Conservation (phyloP, 225 moss, liverwort and hornwort species). For the Lunularia cruciata region DNA sequence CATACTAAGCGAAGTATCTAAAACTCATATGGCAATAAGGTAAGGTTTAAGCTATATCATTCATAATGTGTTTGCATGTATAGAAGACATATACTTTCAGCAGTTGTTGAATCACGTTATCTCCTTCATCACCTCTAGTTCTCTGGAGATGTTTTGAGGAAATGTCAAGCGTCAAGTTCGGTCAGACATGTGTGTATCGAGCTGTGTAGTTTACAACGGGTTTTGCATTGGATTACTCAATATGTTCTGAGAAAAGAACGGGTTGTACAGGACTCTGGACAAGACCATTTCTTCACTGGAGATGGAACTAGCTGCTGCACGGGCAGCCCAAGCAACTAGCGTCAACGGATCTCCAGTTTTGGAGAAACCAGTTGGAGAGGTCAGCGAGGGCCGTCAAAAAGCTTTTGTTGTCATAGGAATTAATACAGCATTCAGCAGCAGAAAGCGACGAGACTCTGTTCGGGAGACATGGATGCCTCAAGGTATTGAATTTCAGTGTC, state of each 20-base stretch:
- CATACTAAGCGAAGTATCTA: constrained; percentile 61
- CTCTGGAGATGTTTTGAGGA: too few species aligned
- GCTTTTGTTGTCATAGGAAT: constrained; percentile 94
- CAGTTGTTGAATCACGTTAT: neutral
- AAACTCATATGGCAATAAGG: constrained; percentile 73
- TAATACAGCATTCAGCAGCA: constrained; percentile 94
- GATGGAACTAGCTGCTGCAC: constrained; percentile 67
- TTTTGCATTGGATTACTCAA: neutral
- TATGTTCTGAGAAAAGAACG: neutral
- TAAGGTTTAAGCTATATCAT: neutral
- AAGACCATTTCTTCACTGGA: constrained; percentile 87
- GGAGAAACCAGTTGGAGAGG: constrained; percentile 38
- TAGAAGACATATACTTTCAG: neutral
- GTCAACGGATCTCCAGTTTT: constrained; percentile 35
- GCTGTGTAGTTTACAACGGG: too few species aligned
- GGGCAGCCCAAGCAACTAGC: constrained; percentile 54
- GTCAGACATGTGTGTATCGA: neutral
- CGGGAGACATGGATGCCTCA: constrained; percentile 96
- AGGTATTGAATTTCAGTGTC: too few species aligned
- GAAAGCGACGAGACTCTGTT: constrained; percentile 85
- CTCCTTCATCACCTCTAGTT: too few species aligned
- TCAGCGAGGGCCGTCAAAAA: constrained; percentile 52
- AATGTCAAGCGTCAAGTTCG: too few species aligned
- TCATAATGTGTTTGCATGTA: neutral
- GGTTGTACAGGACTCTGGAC: constrained; percentile 54